A percentile compares a stretch with the other conserved stretches of the same genome.
Conservation (phyloP, 2,329 filamentous ascomycete species). For the Capronia americana region DNA sequence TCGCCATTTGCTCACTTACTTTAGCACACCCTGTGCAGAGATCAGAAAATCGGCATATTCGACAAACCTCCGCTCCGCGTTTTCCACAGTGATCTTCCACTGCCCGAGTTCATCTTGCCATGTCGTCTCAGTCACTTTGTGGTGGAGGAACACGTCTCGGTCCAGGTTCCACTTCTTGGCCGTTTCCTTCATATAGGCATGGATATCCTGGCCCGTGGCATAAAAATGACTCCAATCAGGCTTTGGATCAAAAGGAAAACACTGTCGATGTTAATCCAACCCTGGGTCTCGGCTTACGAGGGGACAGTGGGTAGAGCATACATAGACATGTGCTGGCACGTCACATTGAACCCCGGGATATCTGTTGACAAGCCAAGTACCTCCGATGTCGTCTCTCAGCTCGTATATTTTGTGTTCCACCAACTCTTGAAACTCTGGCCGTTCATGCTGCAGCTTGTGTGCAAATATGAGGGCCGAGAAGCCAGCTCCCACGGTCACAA, state of each 20-base stretch:
- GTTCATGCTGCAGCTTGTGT: conserved; percentile 50
- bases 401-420: conserved; percentile 53
- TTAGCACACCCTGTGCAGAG: conserved; percentile 42
- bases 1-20: not conserved
- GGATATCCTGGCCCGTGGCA: conserved; percentile 50
- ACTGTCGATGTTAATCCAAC: conserved; percentile 16
- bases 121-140: conserved; percentile 46
- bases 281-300: conserved; percentile 10
- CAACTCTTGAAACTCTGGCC: conserved; percentile 43
- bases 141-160: conserved; percentile 47
- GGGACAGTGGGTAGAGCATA: conserved; percentile 5
- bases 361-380: conserved; percentile 51
- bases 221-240: conserved; percentile 53
- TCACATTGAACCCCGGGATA: conserved; percentile 61
- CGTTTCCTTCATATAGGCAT: conserved; percentile 50
- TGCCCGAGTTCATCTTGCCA: conserved; percentile 48
- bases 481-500: conserved; percentile 41
- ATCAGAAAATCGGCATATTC: conserved; percentile 48
- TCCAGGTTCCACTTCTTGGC: conserved; percentile 51
- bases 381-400: conserved; percentile 49
- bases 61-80: conserved; percentile 37
- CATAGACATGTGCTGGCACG: conserved; percentile 73
- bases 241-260: conserved; percentile 50
- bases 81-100: conserved; percentile 47
- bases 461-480: conserved; percentile 48